Percentiles rank a stretch among this genome's conserved stretches.
phyloP scores from a whole-genome alignment of 2,329 filamentous ascomycete genomes.

The Penicillium sumatraense region DNA sequence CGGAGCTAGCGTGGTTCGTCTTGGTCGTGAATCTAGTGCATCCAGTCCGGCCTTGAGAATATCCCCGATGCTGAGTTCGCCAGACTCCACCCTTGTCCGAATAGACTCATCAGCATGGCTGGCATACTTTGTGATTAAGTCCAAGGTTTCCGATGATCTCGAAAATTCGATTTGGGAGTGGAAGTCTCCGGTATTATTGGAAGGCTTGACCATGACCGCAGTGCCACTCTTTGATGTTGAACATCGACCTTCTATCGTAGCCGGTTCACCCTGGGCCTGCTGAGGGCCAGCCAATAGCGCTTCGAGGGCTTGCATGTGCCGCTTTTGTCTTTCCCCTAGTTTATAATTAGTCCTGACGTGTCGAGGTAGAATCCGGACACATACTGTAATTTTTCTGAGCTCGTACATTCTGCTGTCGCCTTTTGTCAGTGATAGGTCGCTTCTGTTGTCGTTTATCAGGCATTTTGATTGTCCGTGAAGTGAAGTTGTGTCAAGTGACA shows the following conservation, averaged over 20 bases:
- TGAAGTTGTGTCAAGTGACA: too few relatives aligned
- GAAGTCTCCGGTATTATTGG: neutral
- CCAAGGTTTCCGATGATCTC: neutral
- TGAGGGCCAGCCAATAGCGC: neutral
- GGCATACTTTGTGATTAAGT: neutral
- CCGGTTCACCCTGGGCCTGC: too few relatives aligned
- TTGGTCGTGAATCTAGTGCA: neutral
- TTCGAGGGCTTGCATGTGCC: neutral
- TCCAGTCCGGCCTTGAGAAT: neutral
- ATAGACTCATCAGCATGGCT: neutral
- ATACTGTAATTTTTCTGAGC: constrained; percentile 1
- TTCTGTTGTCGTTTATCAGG: neutral
- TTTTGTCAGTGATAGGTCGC: neutral
- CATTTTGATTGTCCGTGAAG: neutral
- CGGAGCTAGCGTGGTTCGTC: neutral
- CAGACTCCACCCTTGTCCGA: neutral
- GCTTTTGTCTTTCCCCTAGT: constrained; percentile 2
- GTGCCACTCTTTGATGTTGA: neutral
- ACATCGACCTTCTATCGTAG: neutral
- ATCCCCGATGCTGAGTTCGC: neutral
- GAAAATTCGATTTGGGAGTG: neutral
- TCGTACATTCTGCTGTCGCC: neutral
- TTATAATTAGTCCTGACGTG: neutral
- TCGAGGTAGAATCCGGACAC: neutral
- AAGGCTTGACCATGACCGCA: neutral